Evolutionary conservation across 176 grass and related monocot species (phyloP), one percentile per base, ranked within the genome.

Genomic region (Ensete glaucum): DNA sequence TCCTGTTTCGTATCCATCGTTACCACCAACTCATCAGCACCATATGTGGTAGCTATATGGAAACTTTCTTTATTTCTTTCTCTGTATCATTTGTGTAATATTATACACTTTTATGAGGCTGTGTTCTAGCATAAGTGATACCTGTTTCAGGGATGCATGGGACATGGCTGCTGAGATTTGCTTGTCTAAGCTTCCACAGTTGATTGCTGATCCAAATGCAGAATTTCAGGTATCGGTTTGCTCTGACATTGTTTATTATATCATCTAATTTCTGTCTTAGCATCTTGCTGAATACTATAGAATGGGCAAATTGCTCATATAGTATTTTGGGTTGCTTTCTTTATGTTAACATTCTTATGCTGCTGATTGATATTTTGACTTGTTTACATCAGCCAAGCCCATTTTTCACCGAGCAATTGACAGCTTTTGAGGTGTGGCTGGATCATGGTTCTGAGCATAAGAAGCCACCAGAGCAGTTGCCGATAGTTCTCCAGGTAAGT

Each of bases 151-250:
- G 95, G 90, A 91, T 89, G 90, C 95, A 82, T 99, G 95, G 95
- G 95, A 99, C 76, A 99, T 99, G 95, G 95, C 95, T 85, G 90
- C 90, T 73, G 95, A 99, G 72, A 99, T 93, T 62, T 99, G 95
- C 79, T 86, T 99, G 80, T 90, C 95, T 64, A 99, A 94, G 74
- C 89, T 99, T 87, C 90, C 86, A 76, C 84, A 91, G 58, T 83
- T 99, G 71, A 77, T 94, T 76, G 73, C 29, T 80, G 81, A 94
- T 85, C 90, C 95, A 27, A 89, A 67, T 83, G 80, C 73, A 7
- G 95, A 99, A 78, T 99, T 99, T 84, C 95, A 99, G 95, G 95
- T 99, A 58, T 59, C 80, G 53, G 17, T 54, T 20, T 34, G 15
- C 70, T 72, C 59, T 57, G 64, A 17, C 59, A 19, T 72, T 57